These are phyloP conservation scores for Adansonia digitata DNA, from an alignment of 345 rosid genomes.

Conservation along the genomic window DNA sequence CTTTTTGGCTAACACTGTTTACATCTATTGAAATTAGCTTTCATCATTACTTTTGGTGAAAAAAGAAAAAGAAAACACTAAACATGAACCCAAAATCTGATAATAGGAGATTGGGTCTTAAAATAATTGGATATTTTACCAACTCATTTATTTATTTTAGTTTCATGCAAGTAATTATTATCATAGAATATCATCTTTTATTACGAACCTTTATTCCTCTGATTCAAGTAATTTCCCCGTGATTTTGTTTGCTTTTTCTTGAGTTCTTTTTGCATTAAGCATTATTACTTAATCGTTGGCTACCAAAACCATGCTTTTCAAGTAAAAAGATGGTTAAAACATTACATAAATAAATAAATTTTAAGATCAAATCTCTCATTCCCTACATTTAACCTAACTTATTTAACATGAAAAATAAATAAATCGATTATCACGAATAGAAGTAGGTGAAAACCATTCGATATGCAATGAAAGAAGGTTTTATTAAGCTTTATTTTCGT, in stretches of 20 bases:
- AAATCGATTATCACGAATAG: too few species aligned
- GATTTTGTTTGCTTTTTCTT: neutral
- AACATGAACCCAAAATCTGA: neutral
- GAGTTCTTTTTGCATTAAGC: too few species aligned
- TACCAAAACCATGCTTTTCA: too few species aligned
- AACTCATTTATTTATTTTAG: neutral
- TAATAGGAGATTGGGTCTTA: neutral
- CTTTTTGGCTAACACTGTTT: neutral
- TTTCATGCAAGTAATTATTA: neutral
- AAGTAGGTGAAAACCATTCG: too few species aligned
- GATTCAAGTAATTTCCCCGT: neutral
- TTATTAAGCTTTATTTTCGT: too few species aligned
- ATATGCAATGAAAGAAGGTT: too few species aligned
- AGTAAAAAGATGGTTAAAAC: too few species aligned
- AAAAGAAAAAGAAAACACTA: neutral
- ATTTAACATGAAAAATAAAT: too few species aligned
- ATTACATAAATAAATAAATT: too few species aligned
- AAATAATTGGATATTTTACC: neutral
- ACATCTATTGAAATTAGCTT: neutral
- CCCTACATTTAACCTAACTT: too few species aligned
- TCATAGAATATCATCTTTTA: neutral
- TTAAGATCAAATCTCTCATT: too few species aligned
- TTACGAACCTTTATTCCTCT: neutral
- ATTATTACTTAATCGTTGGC: too few species aligned
- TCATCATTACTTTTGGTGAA: neutral